phyloP scores from a whole-genome alignment of 495 filamentous ascomycete species.

The Penicillium samsonianum region DNA sequence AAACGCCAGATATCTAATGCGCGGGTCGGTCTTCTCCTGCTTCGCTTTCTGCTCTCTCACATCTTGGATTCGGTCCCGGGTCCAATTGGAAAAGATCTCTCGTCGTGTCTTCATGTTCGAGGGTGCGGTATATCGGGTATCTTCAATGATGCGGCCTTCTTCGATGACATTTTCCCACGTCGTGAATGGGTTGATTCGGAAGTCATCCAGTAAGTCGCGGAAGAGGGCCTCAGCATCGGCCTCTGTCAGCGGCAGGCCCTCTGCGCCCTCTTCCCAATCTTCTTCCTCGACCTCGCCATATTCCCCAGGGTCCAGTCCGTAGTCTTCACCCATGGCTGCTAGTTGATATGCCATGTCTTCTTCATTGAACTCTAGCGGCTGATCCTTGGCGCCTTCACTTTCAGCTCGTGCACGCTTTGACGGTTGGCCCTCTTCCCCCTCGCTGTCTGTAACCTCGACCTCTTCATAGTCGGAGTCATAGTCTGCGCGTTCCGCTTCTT shows the following conservation, averaged over 20 bases:
- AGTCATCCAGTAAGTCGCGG: conserved; percentile 82
- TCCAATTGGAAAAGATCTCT: conserved; percentile 83
- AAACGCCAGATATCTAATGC: conserved; percentile 80
- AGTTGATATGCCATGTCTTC: conserved; percentile 94
- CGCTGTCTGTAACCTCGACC: conserved; percentile 80
- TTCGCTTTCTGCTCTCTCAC: conserved; percentile 72
- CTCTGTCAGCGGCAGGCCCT: conserved; percentile 65
- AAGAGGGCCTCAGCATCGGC: conserved; percentile 72
- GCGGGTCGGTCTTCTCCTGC: conserved; percentile 81
- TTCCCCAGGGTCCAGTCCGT: conserved; percentile 69
- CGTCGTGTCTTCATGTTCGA: conserved; percentile 76
- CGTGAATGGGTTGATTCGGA: conserved; percentile 80
- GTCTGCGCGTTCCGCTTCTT: conserved; percentile 25
- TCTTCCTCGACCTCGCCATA: conserved; percentile 66
- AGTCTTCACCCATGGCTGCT: conserved; percentile 79
- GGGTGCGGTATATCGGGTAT: conserved; percentile 81
- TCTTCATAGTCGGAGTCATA: conserved; percentile 80
- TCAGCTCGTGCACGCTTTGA: conserved; percentile 69
- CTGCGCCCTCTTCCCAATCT: conserved; percentile 70
- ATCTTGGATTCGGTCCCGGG: conserved; percentile 65
- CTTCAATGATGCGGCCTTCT: conserved; percentile 79
- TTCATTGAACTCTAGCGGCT: conserved; percentile 86
- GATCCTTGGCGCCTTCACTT: conserved; percentile 50
- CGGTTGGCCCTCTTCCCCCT: conserved; percentile 53
- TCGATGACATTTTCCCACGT: conserved; percentile 87